phyloP scores from a whole-genome alignment of 2,329 filamentous ascomycete species.

The Ceratocystis albifundus region DNA sequence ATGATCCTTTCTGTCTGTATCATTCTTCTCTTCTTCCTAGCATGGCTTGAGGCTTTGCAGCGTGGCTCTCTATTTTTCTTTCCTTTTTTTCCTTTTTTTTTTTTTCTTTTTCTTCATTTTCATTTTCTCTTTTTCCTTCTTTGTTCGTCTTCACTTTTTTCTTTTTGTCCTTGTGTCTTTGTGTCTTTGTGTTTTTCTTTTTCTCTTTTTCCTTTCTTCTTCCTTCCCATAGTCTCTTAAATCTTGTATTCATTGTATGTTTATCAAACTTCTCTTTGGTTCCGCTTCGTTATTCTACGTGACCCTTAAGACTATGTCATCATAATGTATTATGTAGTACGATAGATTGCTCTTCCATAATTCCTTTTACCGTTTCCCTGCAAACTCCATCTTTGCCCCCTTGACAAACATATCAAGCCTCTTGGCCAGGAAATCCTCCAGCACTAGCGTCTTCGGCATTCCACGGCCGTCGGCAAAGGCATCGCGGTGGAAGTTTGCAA shows the following conservation, averaged over 20 bases:
- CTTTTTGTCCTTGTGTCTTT: too few species aligned
- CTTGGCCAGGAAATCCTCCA: constrained; percentile 22
- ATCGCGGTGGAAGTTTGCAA: constrained; percentile 22
- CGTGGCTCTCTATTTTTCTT: background rate
- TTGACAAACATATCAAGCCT: constrained; percentile 19
- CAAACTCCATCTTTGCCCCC: constrained; percentile 21
- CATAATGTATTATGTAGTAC: background rate
- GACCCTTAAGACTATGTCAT: too few species aligned
- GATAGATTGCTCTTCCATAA: background rate
- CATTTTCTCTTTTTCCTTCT: background rate
- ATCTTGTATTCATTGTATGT: background rate
- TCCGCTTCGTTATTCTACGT: too few species aligned
- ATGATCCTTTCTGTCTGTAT: background rate
- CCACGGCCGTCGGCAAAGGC: constrained; percentile 18
- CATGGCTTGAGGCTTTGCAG: too few species aligned
- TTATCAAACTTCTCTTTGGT: too few species aligned
- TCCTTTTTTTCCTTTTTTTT: too few species aligned
- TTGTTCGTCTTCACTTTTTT: background rate
- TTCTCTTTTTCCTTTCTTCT: background rate
- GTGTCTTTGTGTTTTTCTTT: too few species aligned
- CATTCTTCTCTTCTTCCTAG: background rate
- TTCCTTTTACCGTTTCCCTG: background rate
- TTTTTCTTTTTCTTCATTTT: constrained; percentile 4
- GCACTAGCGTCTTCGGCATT: constrained; percentile 22
- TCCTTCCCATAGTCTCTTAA: constrained; percentile 9